Evolutionary conservation across 2,329 filamentous ascomycete species (phyloP), one percentile per base, ranked within the genome.

Genomic region (Hypoxylon sp.): DNA sequence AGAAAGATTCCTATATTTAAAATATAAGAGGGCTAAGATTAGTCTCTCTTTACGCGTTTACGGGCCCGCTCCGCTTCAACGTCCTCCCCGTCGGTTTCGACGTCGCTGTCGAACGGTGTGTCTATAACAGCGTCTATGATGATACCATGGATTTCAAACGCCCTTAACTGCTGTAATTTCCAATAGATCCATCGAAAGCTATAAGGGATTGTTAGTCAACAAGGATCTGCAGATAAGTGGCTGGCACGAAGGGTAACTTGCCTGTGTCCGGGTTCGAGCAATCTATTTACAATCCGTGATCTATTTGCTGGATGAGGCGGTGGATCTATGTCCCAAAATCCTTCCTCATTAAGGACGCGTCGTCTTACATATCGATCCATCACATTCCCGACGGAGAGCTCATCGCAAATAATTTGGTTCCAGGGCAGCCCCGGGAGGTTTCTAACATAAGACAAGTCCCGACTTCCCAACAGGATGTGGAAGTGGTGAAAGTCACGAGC

Each of bases 381-480:
- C 11, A n/a, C 17, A 43, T 43, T 17, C 6, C 7, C 9, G 7
- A 43, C 38, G 17, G 17, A 21, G 38, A 43, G 7, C 9, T 21
- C 9, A 21, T 11, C 11, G 17, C 38, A 43, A n/a, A 43, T 21
- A 5, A 43, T 11, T 43, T 43, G 17, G 1, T 21, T 11, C 38
- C 38, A 43, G 3, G n/a, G 38, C 7, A 3, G 38, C 4, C 38
- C 38, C 17, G 38, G n/a, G 9, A 19, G n/a, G 7, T 43, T 43
- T 43, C 38, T 19, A 43, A 43, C 19, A 5, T 43, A 21, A 10
- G 2, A 6, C 38, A 43, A 43, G 9, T 21, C n/a, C 17, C 38
- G 38, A 5, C 38, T 43, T 4, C 17, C 38, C 17, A 43, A 19
- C 3, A 68, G 67, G 10, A 72, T 38, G 25, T 68, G 56, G 13